Evolutionary conservation across 441 rosid species (phyloP).

Genomic region (Iberis amara): DNA sequence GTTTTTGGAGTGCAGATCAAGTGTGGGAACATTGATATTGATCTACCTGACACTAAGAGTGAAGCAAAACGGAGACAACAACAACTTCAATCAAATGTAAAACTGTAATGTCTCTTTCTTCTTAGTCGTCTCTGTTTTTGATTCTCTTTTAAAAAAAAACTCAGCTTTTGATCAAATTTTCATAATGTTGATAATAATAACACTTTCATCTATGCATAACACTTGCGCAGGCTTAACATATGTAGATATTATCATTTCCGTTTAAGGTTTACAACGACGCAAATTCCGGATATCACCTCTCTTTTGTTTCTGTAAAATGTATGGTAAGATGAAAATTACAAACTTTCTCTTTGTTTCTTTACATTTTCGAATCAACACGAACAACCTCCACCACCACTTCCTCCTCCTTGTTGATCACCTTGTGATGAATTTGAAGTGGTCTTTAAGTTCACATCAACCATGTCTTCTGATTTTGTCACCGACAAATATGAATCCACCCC

Average conservation of each 20-base stretch:
- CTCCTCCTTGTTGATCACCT: slow-evolving; percentile 53
- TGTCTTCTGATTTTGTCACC: slow-evolving; percentile 51
- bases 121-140: slow-evolving; percentile 17
- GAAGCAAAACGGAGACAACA: slow-evolving; percentile 47
- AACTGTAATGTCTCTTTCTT: slow-evolving; percentile 1
- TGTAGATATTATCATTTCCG: too few relatives aligned
- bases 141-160: slow-evolving; percentile 7
- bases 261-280: too few relatives aligned
- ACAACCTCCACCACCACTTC: slow-evolving; percentile 28
- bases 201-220: slow-evolving; percentile 19
- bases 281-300: too few relatives aligned
- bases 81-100: slow-evolving; percentile 40
- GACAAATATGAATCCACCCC: slow-evolving; percentile 60
- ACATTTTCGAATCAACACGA: slow-evolving; percentile 13
- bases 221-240: slow-evolving; percentile 9
- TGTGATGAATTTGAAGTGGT: slow-evolving; percentile 45
- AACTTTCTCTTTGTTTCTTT: neutral
- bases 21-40: slow-evolving; percentile 76
- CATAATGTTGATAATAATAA: slow-evolving; percentile 27
- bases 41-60: slow-evolving; percentile 84
- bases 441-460: slow-evolving; percentile 66
- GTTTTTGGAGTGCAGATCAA: slow-evolving; percentile 54
- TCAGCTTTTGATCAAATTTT: slow-evolving; percentile 15
- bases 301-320: neutral
- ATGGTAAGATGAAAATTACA: slow-evolving; percentile 7